Base-by-base conservation (phyloP, 768 basidiomycete genomes). In the Termitomyces eurrhizus region DNA sequence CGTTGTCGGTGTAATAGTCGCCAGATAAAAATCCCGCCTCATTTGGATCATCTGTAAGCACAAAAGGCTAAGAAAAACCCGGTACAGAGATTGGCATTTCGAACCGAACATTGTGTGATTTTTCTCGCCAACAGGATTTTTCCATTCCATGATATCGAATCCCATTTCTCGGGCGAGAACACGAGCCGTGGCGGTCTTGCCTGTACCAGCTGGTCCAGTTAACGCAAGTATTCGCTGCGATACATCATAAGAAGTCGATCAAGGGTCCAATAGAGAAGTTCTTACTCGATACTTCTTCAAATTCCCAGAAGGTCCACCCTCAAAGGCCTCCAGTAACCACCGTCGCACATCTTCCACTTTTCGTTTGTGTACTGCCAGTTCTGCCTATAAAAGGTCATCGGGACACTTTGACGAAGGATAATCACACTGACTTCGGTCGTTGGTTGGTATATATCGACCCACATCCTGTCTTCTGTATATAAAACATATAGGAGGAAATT, bases 141-240 rank as follows among this genome's bases (percentile, higher is more conserved):
- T 77, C 93, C 95, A 98, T 69, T 99, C 96, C 26, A 93, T 68
- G 39, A 97, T 80, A 53, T 95, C 89, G 56, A 92, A 85, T 2
- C 79, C 84, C 65, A 95, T 73, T 66, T 95, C 92, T 16, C 74
- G 75, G 0, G 92, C 80, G 24, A 99, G 75, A 2, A 94, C 82
- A 32, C 84, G 83, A 2, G 98, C 65, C 0, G 93, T 93, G 0
- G 94, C 83, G 0, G 96, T 97, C 77, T 99, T 99, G 0, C 86
- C 96, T 0, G 87, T 84, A 1, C 96, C 96, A 8, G 96, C 88
- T 0, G 93, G 92, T 1, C 96, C 96, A 3, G 91, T 90, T 12
- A 99, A 74, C 0, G 85, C 84, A 7, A 98, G 81, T 33, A 99
- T 85, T 50, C 94, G 82, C 92, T 98, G 59, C 3, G 29, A 57